Base-by-base conservation (phyloP, 306 rosid species). In the Boehmeria nivea region DNA sequence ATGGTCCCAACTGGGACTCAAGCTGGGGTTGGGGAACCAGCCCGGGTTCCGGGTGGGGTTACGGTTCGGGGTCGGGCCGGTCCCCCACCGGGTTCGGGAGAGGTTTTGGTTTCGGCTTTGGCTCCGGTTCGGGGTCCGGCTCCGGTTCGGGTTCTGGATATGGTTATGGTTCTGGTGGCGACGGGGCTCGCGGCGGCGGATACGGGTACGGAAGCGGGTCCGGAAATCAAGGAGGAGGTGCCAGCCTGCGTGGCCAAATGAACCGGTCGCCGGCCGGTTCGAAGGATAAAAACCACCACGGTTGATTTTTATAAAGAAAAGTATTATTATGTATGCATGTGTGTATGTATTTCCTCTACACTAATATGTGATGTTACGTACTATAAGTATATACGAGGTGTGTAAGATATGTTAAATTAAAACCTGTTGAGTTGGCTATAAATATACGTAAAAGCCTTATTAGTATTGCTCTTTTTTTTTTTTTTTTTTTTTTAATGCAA, bases 21-120 rank as follows among this genome's bases (percentile, higher is more conserved):
- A 67, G 50, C 8, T 91, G 99, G 99, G 96, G 89, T 1, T 91
- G 99, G 99, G 81, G 95, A 0, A 70, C 96, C 0, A 61, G 64
- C 23, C 96, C 95, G 0, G 80, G 86, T 3, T 48, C 78, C 0
- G 99, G 99, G 0, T 91, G 70, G 70, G 99, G 99, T 0, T 91
- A 65, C 10, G 99, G 96, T 0, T 84, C 87, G 0, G 99, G 99
- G 0, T 87, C 93, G 0, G 96, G 93, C 1, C 74, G 70, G 8
- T 76, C 97, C 1, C 65, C 85, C 0, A 24, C 63, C 0, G 97
- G 97, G 0, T 68, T 79, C n/a, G 89, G 82, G 0, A 70, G 51
- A 55, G 94, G 88, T 0, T 78, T 1, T 18, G 96, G 97, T 0
- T 75, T 23, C 12, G 97, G 97, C 0, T 83, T 5, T 10, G 97